Evolutionary conservation across 176 grass and related monocot species (phyloP).

Genomic region (Rhynchospora breviuscula): DNA sequence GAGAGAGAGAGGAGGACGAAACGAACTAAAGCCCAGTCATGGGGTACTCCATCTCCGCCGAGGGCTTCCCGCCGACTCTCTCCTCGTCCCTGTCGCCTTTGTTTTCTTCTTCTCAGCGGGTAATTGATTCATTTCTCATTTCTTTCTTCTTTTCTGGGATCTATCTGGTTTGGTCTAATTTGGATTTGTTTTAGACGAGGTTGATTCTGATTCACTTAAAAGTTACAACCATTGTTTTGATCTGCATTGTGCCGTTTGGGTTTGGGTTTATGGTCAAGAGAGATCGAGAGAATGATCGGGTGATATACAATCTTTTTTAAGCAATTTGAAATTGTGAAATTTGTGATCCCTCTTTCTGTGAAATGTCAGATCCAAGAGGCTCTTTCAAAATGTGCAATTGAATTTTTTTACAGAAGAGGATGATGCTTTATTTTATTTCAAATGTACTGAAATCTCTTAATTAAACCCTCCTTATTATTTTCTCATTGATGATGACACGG

Average conservation of each 20-base stretch:
- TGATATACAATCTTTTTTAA: background rate
- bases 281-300: background rate
- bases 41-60: no score
- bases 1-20: no score
- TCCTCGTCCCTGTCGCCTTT: no score
- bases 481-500: background rate
- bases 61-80: no score
- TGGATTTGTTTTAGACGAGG: conserved; percentile 35
- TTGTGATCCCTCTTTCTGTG: background rate
- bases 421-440: background rate
- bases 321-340: background rate
- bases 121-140: conserved; percentile 26
- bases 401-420: background rate
- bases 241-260: conserved; percentile 3
- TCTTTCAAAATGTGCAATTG: background rate
- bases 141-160: conserved; percentile 19
- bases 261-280: background rate
- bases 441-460: background rate
- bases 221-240: background rate
- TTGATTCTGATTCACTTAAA: conserved; percentile 1
- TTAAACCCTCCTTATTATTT: background rate
- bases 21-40: no score
- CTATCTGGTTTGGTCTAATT: conserved; percentile 24
- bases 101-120: conserved; percentile 46
- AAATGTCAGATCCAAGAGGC: conserved; percentile 2